These are phyloP conservation scores for Phytophthora quininea DNA, from an alignment of 352 stramenopile species.

Conservation along the genomic window DNA sequence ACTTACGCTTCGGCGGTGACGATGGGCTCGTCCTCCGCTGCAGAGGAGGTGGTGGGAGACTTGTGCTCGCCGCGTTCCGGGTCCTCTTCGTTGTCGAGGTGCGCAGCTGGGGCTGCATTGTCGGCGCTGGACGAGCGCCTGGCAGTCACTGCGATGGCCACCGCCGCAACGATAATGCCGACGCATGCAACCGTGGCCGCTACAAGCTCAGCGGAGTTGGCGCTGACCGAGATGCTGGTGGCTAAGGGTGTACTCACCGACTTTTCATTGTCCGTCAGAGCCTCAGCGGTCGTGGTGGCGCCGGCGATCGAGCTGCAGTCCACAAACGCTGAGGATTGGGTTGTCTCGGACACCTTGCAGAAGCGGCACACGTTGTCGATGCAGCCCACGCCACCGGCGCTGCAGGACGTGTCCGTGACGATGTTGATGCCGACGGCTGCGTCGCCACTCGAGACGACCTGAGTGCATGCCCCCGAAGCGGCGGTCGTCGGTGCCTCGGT, in stretches of 20 bases:
- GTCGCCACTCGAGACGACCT: constrained; percentile 28
- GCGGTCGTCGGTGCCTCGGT: constrained; percentile 1
- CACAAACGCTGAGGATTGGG: constrained; percentile 27
- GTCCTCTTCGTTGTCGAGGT: constrained; percentile 23
- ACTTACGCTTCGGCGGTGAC: constrained; percentile 28
- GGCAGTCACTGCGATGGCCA: constrained; percentile 27
- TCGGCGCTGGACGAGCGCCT: constrained; percentile 25
- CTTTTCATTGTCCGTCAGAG: constrained; percentile 7
- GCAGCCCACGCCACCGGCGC: constrained; percentile 44
- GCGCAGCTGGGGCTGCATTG: constrained; percentile 16
- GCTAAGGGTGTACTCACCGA: not conserved
- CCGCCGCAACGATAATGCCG: constrained; percentile 37
- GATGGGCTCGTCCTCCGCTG: constrained; percentile 13
- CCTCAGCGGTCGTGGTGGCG: not conserved
- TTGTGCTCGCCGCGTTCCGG: constrained; percentile 24
- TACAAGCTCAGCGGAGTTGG: constrained; percentile 5
- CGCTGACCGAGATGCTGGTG: not conserved
- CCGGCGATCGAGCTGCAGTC: constrained; percentile 24
- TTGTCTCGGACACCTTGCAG: constrained; percentile 31
- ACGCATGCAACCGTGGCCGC: constrained; percentile 24
- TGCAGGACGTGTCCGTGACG: constrained; percentile 32
- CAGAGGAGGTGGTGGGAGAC: constrained; percentile 11
- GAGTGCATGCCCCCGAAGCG: constrained; percentile 8
- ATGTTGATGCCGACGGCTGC: constrained; percentile 38
- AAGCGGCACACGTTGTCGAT: constrained; percentile 50